These are phyloP conservation scores for Euphorbia corollata DNA, from an alignment of 441 rosid genomes.

Conservation along the genomic window DNA sequence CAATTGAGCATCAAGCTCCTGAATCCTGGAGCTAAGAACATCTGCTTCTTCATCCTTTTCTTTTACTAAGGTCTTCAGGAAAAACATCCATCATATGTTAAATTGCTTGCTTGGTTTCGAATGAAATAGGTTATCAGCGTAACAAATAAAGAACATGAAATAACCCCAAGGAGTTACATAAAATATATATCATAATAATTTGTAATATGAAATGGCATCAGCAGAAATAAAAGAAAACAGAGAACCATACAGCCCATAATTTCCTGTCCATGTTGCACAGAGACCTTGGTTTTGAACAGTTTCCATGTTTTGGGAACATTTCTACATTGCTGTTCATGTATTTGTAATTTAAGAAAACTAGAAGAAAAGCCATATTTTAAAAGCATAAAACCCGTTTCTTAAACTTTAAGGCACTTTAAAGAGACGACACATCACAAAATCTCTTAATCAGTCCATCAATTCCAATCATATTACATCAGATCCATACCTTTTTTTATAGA, in stretches of 20 bases:
- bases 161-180: neutral
- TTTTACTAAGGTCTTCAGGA: slow-evolving; percentile 40
- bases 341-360: no score
- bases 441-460: neutral
- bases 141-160: neutral
- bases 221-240: slow-evolving; percentile 1
- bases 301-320: no score
- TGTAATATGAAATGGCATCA: neutral
- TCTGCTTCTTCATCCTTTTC: slow-evolving; percentile 67
- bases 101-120: slow-evolving; percentile 1
- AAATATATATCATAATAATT: neutral
- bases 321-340: no score
- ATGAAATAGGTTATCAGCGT: neutral
- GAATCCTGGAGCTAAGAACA: slow-evolving; percentile 53
- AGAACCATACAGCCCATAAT: neutral
- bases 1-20: slow-evolving; percentile 66
- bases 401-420: no score
- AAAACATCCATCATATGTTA: slow-evolving; percentile 21
- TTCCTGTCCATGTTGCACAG: neutral
- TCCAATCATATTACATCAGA: no score
- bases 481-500: neutral
- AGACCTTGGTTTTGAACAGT: no score
- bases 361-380: no score
- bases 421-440: neutral
- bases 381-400: no score